Base-by-base conservation (phyloP, 2,329 filamentous ascomycete genomes). In the Pseudogymnoascus sp. region DNA sequence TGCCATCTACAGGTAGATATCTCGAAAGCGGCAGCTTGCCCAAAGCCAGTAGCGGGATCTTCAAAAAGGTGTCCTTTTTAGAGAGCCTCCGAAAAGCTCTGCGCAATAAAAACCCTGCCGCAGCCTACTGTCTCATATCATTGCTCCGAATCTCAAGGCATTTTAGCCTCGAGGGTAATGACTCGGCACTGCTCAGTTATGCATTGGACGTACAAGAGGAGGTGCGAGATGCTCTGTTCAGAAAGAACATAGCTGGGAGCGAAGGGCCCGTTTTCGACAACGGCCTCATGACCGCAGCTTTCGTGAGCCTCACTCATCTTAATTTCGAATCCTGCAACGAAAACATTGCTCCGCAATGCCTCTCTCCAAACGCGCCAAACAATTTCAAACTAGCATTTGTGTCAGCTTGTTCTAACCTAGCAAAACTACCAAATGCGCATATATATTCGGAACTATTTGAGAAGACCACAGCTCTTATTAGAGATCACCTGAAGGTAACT, bases 141-240 rank as follows among this genome's bases (percentile, higher is more conserved):
- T 73, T 88, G 53, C 77, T 88, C 53, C 81, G 83, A 39, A 84
- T 80, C 38, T 83, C 84, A 11, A 80, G 85, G 35, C 83, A 88
- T 69, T 88, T 89, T 66, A 77, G 82, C 62, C 74, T 77, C 6
- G 82, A 87, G 63, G 47, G 47, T 8, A 84, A 80, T 67, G 86
- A 89, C 67, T 81, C 82, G 9, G 70, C 71, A 20, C 64, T 73
- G 60, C 77, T 87, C 62, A 87, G 84, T 70, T 89, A 86, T 70
- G 85, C 85, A 38, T 77, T 88, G 72, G 86, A 89, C 70, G 82
- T 89, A 7, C 85, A 88, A 67, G 84, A 87, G 67, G 86, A 89
- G 70, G 79, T 89, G 53, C 78, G 80, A 53, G 85, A 87, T 67
- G 83, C 84, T 53, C 80, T 88, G 4, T 88, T 88, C 67, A 79